phyloP scores from a whole-genome alignment of 1,139 yeast genomes.

The Eremothecium cymbalariae region DNA sequence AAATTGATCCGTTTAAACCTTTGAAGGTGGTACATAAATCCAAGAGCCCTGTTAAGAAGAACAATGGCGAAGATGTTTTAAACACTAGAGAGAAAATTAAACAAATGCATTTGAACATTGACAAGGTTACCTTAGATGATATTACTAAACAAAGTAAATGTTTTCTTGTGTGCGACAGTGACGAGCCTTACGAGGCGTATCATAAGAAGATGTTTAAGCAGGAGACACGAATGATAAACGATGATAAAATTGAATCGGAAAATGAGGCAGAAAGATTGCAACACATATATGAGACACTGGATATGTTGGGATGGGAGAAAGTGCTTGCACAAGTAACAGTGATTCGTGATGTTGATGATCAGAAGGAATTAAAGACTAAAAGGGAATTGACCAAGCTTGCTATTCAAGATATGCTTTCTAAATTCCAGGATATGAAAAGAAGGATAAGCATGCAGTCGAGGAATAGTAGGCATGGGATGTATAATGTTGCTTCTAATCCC shows the following conservation, averaged over 20 bases:
- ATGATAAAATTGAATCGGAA: conserved; percentile 49
- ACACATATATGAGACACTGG: conserved; percentile 31
- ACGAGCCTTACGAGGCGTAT: conserved; percentile 40
- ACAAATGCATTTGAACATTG: conserved; percentile 19
- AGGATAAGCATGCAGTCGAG: conserved; percentile 15
- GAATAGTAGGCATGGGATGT: conserved; percentile 14
- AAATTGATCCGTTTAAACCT: conserved; percentile 15
- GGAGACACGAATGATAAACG: conserved; percentile 53
- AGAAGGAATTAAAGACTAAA: conserved; percentile 44
- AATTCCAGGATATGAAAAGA: conserved; percentile 40
- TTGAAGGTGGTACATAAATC: conserved; percentile 11
- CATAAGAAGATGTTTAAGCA: conserved; percentile 60
- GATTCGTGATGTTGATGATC: conserved; percentile 42
- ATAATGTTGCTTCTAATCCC: conserved; percentile 14
- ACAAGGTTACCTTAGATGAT: conserved; percentile 6
- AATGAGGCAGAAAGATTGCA: conserved; percentile 35
- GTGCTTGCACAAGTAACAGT: conserved; percentile 46
- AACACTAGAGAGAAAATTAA: conserved; percentile 13
- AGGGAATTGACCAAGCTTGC: conserved; percentile 45
- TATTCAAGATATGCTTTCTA: conserved; percentile 40
- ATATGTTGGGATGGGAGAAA: conserved; percentile 49
- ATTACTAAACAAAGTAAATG: conserved; percentile 1
- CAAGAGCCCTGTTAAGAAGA: not conserved
- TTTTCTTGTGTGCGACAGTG: no score
- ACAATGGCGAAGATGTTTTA: conserved; percentile 1